Evolutionary conservation across 345 rosid genomes (phyloP).

Genomic region (Boechera stricta): DNA sequence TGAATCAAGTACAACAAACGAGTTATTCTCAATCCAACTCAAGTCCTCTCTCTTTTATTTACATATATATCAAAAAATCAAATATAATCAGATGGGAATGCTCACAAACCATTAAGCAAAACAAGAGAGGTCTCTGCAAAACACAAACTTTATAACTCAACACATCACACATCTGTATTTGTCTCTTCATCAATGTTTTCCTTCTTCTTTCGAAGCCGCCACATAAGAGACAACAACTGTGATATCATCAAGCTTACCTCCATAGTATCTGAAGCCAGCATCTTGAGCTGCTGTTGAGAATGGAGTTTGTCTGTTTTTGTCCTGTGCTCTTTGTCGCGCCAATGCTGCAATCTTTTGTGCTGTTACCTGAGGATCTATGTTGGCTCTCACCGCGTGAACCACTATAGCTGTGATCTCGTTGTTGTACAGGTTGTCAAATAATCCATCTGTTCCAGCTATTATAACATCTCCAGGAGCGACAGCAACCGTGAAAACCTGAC

Average conservation of each 20-base stretch:
- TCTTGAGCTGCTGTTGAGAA: conserved; percentile 98
- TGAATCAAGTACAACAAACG: conserved; percentile 1
- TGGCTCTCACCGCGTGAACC: conserved; percentile 93
- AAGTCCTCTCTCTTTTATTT: conserved; percentile 31
- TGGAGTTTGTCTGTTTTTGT: conserved; percentile 90
- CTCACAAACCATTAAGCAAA: conserved; percentile 38
- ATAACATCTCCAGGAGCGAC: conserved; percentile 95
- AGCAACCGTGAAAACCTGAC: conserved; percentile 83
- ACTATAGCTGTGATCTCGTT: conserved; percentile 96
- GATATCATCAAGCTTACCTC: conserved; percentile 99
- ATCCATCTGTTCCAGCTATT: conserved; percentile 93
- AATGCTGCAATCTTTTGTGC: conserved; percentile 98
- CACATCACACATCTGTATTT: conserved; percentile 29
- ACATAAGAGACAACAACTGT: conserved; percentile 94
- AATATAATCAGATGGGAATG: conserved; percentile 34
- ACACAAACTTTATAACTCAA: conserved; percentile 33
- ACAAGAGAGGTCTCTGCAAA: conserved; percentile 36
- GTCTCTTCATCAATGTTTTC: conserved; percentile 23
- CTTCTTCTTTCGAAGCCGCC: conserved; percentile 53
- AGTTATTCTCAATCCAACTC: conserved; percentile 13
- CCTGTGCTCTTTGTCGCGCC: conserved; percentile 96
- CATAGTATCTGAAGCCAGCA: conserved; percentile 97
- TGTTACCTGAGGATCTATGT: conserved; percentile 83
- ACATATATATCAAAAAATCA: conserved; percentile 41
- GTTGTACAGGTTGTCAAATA: conserved; percentile 93